phyloP scores from a whole-genome alignment of 2,329 filamentous ascomycete genomes.

The Phaeosphaeria sp. region DNA sequence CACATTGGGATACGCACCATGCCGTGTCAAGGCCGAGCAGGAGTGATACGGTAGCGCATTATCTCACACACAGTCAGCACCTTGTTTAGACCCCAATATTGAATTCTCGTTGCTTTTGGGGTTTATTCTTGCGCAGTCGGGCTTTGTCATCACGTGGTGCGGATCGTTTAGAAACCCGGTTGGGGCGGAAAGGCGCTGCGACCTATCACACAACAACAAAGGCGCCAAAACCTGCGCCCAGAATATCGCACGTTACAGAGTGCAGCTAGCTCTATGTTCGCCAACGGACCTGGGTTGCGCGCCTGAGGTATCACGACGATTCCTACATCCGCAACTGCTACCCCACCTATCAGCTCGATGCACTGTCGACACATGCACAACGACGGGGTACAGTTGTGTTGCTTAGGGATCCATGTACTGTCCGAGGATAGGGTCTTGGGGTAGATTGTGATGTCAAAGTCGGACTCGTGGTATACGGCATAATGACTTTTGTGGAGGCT shows the following conservation, averaged over 20 bases:
- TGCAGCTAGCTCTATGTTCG: not conserved
- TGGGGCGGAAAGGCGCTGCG: slow-evolving; percentile 1
- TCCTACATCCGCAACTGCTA: not conserved
- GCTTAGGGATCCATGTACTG: not conserved
- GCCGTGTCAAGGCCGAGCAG: not conserved
- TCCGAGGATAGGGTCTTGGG: not conserved
- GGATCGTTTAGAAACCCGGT: slow-evolving; percentile 7
- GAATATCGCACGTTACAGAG: not conserved
- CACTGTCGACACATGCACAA: not conserved
- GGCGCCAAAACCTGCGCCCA: not conserved
- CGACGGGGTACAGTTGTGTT: not conserved
- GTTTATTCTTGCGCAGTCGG: not conserved
- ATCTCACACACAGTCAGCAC: not conserved
- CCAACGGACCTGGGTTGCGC: not conserved
- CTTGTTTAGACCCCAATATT: not conserved
- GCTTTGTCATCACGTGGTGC: slow-evolving; percentile 6
- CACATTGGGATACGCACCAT: not conserved
- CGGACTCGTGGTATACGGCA: not conserved
- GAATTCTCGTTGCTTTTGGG: not conserved
- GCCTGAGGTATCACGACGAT: not conserved
- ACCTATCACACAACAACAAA: not conserved
- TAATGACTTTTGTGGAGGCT: not conserved
- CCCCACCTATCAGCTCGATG: not conserved
- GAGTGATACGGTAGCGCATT: not conserved
- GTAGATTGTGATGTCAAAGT: not conserved